phyloP scores from a whole-genome alignment of 2,329 filamentous ascomycete genomes.

The Mollisiaceae sp. region DNA sequence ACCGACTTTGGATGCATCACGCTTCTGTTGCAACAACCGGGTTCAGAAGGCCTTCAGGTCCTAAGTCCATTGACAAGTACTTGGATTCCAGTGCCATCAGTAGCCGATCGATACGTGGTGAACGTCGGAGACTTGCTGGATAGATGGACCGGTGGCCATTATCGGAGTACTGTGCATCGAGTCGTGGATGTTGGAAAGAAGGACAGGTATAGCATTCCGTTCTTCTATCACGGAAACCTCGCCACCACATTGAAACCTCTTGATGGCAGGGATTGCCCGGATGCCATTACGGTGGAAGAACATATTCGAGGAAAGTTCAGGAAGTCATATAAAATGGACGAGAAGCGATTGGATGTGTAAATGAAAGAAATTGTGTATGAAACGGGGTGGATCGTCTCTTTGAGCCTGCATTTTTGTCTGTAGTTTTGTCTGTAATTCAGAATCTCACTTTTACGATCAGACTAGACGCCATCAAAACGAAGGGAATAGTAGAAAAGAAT shows the following conservation, averaged over 20 bases:
- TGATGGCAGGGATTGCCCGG: slow-evolving; percentile 12
- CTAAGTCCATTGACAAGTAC: slow-evolving; percentile 47
- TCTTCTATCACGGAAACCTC: slow-evolving; percentile 58
- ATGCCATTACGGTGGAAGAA: slow-evolving; percentile 22
- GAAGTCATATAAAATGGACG: background rate
- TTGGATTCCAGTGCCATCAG: slow-evolving; percentile 50
- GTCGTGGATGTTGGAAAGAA: slow-evolving; percentile 55
- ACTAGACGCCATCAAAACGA: no score
- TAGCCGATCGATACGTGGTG: slow-evolving; percentile 51
- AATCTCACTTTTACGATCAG: no score
- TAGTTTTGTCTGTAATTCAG: no score
- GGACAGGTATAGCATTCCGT: slow-evolving; percentile 58
- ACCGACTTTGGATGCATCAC: slow-evolving; percentile 59
- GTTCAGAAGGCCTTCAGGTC: slow-evolving; percentile 54
- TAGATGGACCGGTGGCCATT: slow-evolving; percentile 53
- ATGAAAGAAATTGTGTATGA: background rate
- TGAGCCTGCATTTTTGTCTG: no score
- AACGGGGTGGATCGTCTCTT: background rate
- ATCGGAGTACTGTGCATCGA: slow-evolving; percentile 56
- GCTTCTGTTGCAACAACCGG: slow-evolving; percentile 54
- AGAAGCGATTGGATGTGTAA: background rate
- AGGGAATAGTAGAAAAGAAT: no score
- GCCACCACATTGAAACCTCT: background rate
- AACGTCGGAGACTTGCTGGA: slow-evolving; percentile 54
- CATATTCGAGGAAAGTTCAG: slow-evolving; percentile 24